Evolutionary conservation across 139 green algal genomes (phyloP).

Genomic region (Tetradesmus lagerheimii): DNA sequence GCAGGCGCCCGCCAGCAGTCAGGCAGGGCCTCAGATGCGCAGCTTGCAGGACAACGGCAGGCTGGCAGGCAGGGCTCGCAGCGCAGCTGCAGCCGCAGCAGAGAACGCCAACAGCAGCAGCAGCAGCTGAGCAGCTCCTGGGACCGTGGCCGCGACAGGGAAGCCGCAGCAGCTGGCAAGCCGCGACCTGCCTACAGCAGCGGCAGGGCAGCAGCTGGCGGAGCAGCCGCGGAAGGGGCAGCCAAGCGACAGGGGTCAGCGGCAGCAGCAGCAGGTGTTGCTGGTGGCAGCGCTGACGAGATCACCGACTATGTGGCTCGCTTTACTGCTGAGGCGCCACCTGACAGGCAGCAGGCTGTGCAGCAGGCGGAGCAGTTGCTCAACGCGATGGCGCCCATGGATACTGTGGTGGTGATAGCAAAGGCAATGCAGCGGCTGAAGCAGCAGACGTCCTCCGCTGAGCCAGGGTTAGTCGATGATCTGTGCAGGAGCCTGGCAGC

Average conservation of each 20-base stretch:
- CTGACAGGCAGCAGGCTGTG: not conserved
- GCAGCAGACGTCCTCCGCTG: not conserved
- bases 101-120: conserved; percentile 3
- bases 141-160: not conserved
- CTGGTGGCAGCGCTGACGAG: not conserved
- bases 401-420: not conserved
- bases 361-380: not conserved
- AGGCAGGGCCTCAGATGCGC: not conserved
- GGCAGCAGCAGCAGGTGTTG: not conserved
- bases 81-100: conserved; percentile 17
- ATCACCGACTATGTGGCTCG: not conserved
- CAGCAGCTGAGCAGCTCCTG: not conserved
- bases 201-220: not conserved
- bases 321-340: not conserved
- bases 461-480: not conserved
- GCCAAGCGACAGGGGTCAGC: not conserved
- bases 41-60: not conserved
- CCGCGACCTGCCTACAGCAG: not conserved
- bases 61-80: not conserved
- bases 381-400: not conserved
- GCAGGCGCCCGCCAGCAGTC: not conserved
- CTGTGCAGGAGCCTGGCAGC: not conserved
- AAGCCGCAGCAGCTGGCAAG: not conserved
- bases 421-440: not conserved
- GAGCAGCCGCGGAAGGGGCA: not conserved